phyloP scores from a whole-genome alignment of 2,329 filamentous ascomycete genomes.

The Alternaria novae-zelandiae region DNA sequence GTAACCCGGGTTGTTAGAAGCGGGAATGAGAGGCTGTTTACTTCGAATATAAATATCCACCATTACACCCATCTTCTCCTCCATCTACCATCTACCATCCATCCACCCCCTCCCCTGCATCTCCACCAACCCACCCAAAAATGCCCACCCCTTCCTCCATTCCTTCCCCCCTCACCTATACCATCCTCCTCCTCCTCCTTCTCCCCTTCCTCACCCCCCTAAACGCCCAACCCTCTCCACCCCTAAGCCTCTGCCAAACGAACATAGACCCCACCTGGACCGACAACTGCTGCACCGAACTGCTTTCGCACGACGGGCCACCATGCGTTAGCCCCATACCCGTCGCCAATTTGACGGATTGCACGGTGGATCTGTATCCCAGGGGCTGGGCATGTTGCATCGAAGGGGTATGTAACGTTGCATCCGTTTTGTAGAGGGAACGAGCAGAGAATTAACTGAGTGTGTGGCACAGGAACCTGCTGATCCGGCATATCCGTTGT shows the following conservation, averaged over 20 bases:
- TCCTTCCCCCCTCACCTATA: too few species aligned
- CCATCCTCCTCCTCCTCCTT: not conserved
- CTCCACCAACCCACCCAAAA: too few species aligned
- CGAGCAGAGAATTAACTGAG: too few species aligned
- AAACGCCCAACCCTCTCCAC: too few species aligned
- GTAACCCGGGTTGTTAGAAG: not conserved
- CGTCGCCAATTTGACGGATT: not conserved
- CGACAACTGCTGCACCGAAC: not conserved
- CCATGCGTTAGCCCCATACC: not conserved
- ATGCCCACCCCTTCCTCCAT: too few species aligned
- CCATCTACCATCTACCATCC: too few species aligned
- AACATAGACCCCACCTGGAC: not conserved
- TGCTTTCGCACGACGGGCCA: not conserved
- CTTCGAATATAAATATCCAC: not conserved
- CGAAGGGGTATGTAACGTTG: not conserved
- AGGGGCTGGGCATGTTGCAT: not conserved
- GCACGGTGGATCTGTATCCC: not conserved
- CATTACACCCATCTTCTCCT: not conserved
- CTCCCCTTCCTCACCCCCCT: too few species aligned
- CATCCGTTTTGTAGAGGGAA: not conserved
- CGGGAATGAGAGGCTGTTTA: not conserved
- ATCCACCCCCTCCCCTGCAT: too few species aligned
- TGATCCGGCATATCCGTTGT: not conserved
- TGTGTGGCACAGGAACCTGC: not conserved
- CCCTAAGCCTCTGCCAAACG: not conserved